Base-by-base conservation (phyloP, 1,139 yeast species). In the Groenewaldozyma sp. region DNA sequence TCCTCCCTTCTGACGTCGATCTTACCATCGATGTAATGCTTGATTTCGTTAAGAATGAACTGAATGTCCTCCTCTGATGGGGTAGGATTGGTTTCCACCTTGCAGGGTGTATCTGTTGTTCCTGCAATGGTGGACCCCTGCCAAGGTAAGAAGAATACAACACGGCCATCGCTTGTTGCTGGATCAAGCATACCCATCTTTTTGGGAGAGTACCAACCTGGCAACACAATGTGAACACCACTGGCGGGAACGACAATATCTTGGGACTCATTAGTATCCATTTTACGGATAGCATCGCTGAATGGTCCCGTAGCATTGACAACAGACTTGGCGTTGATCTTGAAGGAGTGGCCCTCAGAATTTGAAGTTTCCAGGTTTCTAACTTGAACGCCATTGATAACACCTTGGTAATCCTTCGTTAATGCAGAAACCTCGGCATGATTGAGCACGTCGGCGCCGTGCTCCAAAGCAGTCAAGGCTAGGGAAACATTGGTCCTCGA, bases 111-210 rank as follows among this genome's bases (percentile, higher is more conserved):
- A 67, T 88, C 97, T 44, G 97, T 88, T 45, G 97, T 88, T 61
- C 97, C 97, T 45, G 95, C 95, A 55, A 88, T 73, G 36, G 88
- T 94, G 62, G 87, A 84, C 13, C 95, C 95, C 68, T 87, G 96
- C 97, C 97, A 88, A 54, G 97, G 97, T 62, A 88, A 71, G 67
- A 88, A 88, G 68, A 88, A 88, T 82, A 88, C 83, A 45, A 88
- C 97, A 65, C 97, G 79, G 44, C 97, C 97, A 60, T 88, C 97
- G 32, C 93, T 71, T 40, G 97, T 88, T 37, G 84, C 74, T 36
- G 96, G 95, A 62, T 88, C 96, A 47, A 88, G 71, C 51, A 88
- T 70, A 49, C 97, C 97, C 74, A 86, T 75, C 49, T 79, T 79
- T 59, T 75, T 73, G 43, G 97, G 94, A 60, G 94, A 82, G 65